Base-by-base conservation (phyloP, 2,329 filamentous ascomycete species). In the Penicillium sp. region DNA sequence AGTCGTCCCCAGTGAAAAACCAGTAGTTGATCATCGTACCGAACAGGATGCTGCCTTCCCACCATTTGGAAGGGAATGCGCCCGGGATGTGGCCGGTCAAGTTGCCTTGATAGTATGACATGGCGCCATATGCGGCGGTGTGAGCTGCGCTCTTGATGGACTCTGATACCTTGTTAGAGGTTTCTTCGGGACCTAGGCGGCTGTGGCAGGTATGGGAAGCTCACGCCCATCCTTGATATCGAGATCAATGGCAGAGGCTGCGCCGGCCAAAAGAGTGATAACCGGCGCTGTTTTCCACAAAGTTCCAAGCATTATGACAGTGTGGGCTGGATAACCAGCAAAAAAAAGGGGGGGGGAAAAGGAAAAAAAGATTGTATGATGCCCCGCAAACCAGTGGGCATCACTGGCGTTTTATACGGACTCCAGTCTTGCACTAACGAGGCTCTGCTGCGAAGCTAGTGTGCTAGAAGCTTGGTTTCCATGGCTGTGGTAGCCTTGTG, bases 21-120 rank as follows among this genome's bases (percentile, higher is more conserved):
- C 57, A 60, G 35, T 60, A 58, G 20, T 60, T 48, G 9, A 60
- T 40, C 7, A 58, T 46, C 9, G 55, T 51, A 35, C 53, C 43
- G 22, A 60, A 55, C 6, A 60, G 35, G 12, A 55, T 14, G 25
- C 49, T 43, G 15, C 57, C 57, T 20, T 60, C 57, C 57, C 57
- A 60, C 57, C 57, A 60, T 40, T 55, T 60, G 7, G 35, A 37
- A 25, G 56, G 52, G 33, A 60, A 58, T 11, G 56, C 56, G n/a
- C 57, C 57, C n/a, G 57, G 57, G 11, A 58, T 58, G 14, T 58
- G 42, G 20, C 56, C 56, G 8, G 57, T 55, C 41, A 55, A 41
- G 37, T 57, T 57, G 25, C 44, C 57, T 12, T 53, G 50, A n/a
- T 60, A 60, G 18, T 44, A 58, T 25, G 51, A 46, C 52, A 60